A percentile compares a stretch with the other conserved stretches of the same genome.
Conservation (phyloP, 208 protist genomes). For the Leptomonas pyrrhocoris region DNA sequence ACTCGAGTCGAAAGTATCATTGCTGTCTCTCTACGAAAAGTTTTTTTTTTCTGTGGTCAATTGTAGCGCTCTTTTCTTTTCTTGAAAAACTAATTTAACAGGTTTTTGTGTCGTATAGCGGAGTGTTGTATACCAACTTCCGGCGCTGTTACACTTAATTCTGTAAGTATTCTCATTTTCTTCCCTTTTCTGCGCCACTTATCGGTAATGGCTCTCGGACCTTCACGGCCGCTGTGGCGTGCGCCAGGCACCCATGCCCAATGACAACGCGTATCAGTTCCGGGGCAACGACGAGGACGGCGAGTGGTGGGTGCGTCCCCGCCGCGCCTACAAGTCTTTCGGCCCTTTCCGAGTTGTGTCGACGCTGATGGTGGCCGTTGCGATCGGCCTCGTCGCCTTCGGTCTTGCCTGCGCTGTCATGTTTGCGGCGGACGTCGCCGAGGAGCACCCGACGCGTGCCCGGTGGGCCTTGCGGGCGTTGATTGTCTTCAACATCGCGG, state of each 20-base stretch:
- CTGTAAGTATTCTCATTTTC: no score
- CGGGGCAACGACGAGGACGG: slow-evolving; percentile 25
- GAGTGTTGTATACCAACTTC: no score
- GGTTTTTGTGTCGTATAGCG: no score
- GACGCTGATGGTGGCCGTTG: slow-evolving; percentile 47
- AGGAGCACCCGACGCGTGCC: slow-evolving; percentile 56
- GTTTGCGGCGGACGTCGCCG: slow-evolving; percentile 50
- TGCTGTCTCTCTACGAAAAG: no score
- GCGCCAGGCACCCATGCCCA: no score
- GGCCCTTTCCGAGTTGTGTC: slow-evolving; percentile 55
- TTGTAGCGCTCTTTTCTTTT: neutral
- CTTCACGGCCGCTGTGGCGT: no score
- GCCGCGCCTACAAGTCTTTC: slow-evolving; percentile 38
- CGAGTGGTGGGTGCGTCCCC: slow-evolving; percentile 22
- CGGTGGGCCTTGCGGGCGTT: slow-evolving; percentile 38
- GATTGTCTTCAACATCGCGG: slow-evolving; percentile 36
- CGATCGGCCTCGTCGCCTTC: slow-evolving; percentile 36
- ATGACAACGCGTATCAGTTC: no score
- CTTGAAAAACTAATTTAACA: no score
- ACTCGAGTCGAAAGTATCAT: no score
- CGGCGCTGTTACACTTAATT: no score
- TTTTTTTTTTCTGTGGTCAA: neutral
- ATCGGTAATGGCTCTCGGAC: no score
- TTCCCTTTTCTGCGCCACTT: no score
- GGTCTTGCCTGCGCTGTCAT: slow-evolving; percentile 45